Percentiles rank a stretch among this genome's conserved stretches.
Evolutionary conservation across 176 grass and related monocot species (phyloP).

Genomic region (Aegilops umbellulata): DNA sequence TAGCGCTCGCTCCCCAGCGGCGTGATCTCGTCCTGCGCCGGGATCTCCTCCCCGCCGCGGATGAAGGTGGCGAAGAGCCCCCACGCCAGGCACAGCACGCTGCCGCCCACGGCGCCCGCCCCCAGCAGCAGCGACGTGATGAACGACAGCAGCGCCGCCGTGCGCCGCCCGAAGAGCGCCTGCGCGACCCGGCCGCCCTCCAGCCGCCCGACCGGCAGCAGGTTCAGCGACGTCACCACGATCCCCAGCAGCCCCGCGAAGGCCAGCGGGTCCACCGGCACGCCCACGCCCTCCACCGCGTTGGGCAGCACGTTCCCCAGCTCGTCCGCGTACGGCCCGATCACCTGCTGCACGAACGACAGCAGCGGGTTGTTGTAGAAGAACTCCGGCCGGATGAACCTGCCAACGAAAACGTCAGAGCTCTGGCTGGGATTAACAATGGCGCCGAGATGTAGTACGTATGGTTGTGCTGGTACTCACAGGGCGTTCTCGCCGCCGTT

Average conservation of each 20-base stretch:
- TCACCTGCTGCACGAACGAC: conserved; percentile 89
- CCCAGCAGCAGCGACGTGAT: conserved; percentile 66
- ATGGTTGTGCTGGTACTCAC: conserved; percentile 32
- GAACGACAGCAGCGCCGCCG: conserved; percentile 70
- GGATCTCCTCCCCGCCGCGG: conserved; percentile 88
- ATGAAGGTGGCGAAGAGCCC: conserved; percentile 91
- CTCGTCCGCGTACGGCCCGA: conserved; percentile 94
- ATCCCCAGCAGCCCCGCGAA: conserved; percentile 95
- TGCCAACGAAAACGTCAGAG: conserved; percentile 9
- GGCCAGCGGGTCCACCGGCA: conserved; percentile 93
- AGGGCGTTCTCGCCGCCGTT: conserved; percentile 92
- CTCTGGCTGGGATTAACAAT: neutral
- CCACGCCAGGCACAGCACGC: conserved; percentile 92
- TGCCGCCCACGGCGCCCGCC: conserved; percentile 64
- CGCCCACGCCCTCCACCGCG: conserved; percentile 93
- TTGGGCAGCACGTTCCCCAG: conserved; percentile 98
- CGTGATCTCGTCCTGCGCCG: conserved; percentile 92
- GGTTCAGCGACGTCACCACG: conserved; percentile 96
- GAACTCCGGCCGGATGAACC: conserved; percentile 87
- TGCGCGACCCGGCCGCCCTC: conserved; percentile 89
- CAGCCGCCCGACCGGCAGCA: conserved; percentile 77
- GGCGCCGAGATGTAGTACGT: neutral
- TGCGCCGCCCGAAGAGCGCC: conserved; percentile 67
- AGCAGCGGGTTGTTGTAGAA: conserved; percentile 99
- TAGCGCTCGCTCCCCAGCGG: conserved; percentile 56